These are phyloP conservation scores for Cladorrhinum sp. DNA, from an alignment of 2,329 filamentous ascomycete species.

Conservation along the genomic window DNA sequence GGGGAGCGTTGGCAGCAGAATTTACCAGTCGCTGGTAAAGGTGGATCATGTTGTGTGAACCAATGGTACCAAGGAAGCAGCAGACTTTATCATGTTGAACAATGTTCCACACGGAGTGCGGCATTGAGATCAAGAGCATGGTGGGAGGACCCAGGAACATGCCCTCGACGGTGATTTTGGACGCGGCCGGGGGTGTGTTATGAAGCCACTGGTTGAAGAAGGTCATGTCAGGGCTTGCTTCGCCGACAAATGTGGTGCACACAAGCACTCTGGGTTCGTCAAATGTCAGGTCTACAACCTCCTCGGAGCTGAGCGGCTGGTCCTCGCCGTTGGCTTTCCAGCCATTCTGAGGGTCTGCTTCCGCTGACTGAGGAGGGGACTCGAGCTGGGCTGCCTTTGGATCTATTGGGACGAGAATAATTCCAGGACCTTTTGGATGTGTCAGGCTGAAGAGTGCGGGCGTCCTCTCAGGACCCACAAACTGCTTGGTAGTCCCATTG, in stretches of 20 bases:
- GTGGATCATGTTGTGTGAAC: constrained; percentile 64
- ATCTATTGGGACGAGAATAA: constrained; percentile 51
- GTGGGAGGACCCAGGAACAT: constrained; percentile 67
- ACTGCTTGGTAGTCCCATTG: constrained; percentile 44
- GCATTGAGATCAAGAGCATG: constrained; percentile 65
- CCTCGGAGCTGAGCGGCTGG: constrained; percentile 32
- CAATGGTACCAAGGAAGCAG: constrained; percentile 63
- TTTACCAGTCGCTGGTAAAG: constrained; percentile 59
- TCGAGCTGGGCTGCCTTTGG: constrained; percentile 32
- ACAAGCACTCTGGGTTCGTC: constrained; percentile 63
- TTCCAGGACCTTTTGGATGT: constrained; percentile 49
- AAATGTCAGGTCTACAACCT: constrained; percentile 55
- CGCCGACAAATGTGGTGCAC: constrained; percentile 64
- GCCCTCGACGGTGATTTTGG: constrained; percentile 61
- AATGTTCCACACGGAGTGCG: constrained; percentile 59
- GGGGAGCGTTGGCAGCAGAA: constrained; percentile 41
- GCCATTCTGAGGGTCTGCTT: constrained; percentile 28
- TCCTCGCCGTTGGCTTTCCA: constrained; percentile 24
- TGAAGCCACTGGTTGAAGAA: constrained; percentile 66
- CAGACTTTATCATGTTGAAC: constrained; percentile 66
- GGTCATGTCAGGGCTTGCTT: constrained; percentile 63
- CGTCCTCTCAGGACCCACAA: constrained; percentile 35
- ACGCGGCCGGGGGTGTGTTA: constrained; percentile 53
- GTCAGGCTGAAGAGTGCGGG: constrained; percentile 57
- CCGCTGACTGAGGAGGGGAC: constrained; percentile 31